Conservation (phyloP, 2,329 filamentous ascomycete genomes). For the Macroventuria anomochaeta region DNA sequence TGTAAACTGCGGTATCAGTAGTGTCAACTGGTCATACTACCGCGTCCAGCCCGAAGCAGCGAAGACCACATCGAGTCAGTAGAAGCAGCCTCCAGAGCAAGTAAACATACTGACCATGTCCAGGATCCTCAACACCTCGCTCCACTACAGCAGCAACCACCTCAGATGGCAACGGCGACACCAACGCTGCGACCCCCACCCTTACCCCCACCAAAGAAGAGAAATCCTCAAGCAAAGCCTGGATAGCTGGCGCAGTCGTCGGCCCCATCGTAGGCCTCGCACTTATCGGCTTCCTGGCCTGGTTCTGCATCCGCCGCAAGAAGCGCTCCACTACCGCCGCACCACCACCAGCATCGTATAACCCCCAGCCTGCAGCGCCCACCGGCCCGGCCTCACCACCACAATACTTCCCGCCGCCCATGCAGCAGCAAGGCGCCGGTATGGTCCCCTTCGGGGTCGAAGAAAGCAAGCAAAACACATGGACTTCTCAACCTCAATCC, state of each 20-base stretch:
- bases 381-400: constrained; percentile 16
- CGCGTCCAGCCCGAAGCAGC: constrained; percentile 23
- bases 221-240: constrained; percentile 32
- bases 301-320: constrained; percentile 27
- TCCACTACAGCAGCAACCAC: constrained; percentile 4
- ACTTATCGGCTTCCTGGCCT: constrained; percentile 23
- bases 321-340: constrained; percentile 23
- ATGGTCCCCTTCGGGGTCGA: constrained; percentile 27
- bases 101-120: not conserved
- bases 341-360: constrained; percentile 11
- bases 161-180: not conserved
- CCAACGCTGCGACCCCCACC: not conserved
- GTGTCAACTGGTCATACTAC: constrained; percentile 34
- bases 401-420: constrained; percentile 26
- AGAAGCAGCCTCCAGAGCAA: not conserved
- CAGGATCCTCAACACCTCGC: not conserved
- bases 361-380: constrained; percentile 3
- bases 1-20: constrained; percentile 31
- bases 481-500: constrained; percentile 18
- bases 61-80: constrained; percentile 19
- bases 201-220: not conserved
- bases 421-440: constrained; percentile 24
- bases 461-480: constrained; percentile 25
- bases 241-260: constrained; percentile 41
- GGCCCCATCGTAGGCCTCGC: constrained; percentile 33